phyloP scores from a whole-genome alignment of 805 yeast genomes.

The Candida boidinii region DNA sequence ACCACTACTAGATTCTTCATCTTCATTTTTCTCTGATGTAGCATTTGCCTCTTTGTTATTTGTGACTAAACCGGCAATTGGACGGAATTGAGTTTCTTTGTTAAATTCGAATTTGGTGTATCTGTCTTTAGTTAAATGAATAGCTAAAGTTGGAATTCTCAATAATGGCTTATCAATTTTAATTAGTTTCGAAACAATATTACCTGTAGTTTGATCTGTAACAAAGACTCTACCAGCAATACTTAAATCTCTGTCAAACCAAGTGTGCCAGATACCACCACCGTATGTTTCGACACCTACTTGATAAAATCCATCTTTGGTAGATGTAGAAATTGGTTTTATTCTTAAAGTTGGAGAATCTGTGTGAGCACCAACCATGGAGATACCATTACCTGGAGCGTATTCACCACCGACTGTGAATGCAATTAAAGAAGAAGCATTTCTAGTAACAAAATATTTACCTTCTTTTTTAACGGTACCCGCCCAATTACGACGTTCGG shows the following conservation, averaged over 20 bases:
- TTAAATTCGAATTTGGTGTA: conserved; percentile 79
- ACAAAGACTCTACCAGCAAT: conserved; percentile 89
- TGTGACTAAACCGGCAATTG: conserved; percentile 71
- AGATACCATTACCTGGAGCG: conserved; percentile 70
- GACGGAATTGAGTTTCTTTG: conserved; percentile 77
- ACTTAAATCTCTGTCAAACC: conserved; percentile 93
- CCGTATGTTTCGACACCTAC: conserved; percentile 94
- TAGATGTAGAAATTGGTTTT: conserved; percentile 74
- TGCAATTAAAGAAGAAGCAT: conserved; percentile 82
- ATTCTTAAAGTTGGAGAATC: conserved; percentile 87
- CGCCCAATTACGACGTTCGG: conserved; percentile 68
- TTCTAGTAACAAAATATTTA: conserved; percentile 82
- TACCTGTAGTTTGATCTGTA: conserved; percentile 33
- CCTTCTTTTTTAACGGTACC: conserved; percentile 43
- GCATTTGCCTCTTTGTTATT: conserved; percentile 15
- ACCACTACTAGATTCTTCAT: conserved; percentile 13
- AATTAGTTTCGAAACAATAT: conserved; percentile 56
- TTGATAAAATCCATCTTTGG: conserved; percentile 70
- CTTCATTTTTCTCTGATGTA: conserved; percentile 4
- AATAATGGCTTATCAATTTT: conserved; percentile 77
- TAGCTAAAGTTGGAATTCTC: conserved; percentile 91
- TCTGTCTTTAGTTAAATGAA: conserved; percentile 76
- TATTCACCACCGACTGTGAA: conserved; percentile 72
- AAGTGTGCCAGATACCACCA: conserved; percentile 92
- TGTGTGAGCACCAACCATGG: conserved; percentile 93